Evolutionary conservation across 176 grass and related monocot genomes (phyloP), one percentile per base, ranked within the genome.

Genomic region (Puccinellia tenuiflora): DNA sequence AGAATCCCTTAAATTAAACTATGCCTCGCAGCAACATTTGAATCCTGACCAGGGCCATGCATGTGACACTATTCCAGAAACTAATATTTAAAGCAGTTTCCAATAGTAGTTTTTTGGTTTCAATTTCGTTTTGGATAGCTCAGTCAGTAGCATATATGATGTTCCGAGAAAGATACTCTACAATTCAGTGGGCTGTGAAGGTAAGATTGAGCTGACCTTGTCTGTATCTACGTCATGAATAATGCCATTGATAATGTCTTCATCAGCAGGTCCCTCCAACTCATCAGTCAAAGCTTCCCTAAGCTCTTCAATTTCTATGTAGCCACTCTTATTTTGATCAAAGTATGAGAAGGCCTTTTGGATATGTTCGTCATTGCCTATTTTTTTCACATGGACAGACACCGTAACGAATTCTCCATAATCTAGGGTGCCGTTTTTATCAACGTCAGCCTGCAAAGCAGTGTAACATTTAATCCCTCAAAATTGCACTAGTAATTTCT

Each of bases 251-350:
- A 97, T 81, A 77, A 97, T 81, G 28, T 97, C 94, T 69, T 97
- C 94, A 84, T 65, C 82, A 64, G 83, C 79, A 71, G 85, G 86
- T 20, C 76, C 81, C 18, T 92, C 94, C 34, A 97, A 60, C 59
- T 97, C 94, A 73, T 94, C 89, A 42, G 79, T 73, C 85, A 97
- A 75, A 6, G 86, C 86, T 13, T 88, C 89, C 67, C 85, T 88
- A 43, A 97, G 94, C 70, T 97, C 94, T 86, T 94, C 94, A 39
- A 97, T 94, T 76, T 97, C 94, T 88, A 97, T 97, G 79, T 91
- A 97, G 16, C 94, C 89, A 22, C 91, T 97, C 74, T 77, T 91
- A 25, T 97, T 90, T 77, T 35, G 81, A 79, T 97, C 94, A 1
- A 97, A 97, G 75, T 89, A 94, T 65, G 79, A 81, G 90, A 97